Percentiles rank a stretch among this genome's conserved stretches.
These are phyloP conservation scores for Paraphaeosphaeria minitans DNA, from an alignment of 2,329 filamentous ascomycete genomes.

Conservation along the genomic window DNA sequence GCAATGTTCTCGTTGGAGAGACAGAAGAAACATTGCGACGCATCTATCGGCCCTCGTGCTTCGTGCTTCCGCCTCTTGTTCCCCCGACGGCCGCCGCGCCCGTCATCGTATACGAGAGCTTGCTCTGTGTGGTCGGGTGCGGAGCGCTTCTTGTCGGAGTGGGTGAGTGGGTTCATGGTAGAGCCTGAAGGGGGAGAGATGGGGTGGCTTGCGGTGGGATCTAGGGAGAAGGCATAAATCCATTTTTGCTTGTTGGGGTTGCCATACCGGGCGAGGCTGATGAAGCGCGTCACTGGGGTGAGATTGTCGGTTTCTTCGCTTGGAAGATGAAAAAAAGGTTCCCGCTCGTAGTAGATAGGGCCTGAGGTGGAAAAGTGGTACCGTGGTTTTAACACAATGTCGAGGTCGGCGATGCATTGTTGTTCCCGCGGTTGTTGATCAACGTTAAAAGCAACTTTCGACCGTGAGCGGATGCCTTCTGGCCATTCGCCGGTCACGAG, in stretches of 20 bases:
- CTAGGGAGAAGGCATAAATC: conserved; percentile 72
- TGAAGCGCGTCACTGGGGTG: conserved; percentile 78
- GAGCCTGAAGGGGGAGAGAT: conserved; percentile 69
- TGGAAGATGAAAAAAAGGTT: conserved; percentile 80
- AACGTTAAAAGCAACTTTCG: conserved; percentile 64
- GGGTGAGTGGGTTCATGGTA: conserved; percentile 75
- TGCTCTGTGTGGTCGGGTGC: conserved; percentile 41
- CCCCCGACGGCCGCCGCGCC: conserved; percentile 44
- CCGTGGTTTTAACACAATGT: conserved; percentile 78
- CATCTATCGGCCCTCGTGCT: conserved; percentile 49
- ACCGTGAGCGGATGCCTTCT: conserved; percentile 69
- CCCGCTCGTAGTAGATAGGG: conserved; percentile 81
- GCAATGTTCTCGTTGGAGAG: conserved; percentile 83
- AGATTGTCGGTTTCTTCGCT: conserved; percentile 56
- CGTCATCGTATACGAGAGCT: conserved; percentile 45
- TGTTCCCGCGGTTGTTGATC: conserved; percentile 61
- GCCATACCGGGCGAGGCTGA: conserved; percentile 80
- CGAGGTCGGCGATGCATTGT: conserved; percentile 78
- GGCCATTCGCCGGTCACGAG: conserved; percentile 90
- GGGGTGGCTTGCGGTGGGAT: conserved; percentile 64
- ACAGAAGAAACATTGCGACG: conserved; percentile 92
- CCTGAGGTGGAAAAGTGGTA: conserved; percentile 83
- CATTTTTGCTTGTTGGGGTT: conserved; percentile 79
- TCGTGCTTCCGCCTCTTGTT: conserved; percentile 48
- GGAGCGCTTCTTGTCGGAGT: conserved; percentile 64